phyloP scores from a whole-genome alignment of 805 yeast genomes.

The Suhomyces sp. region DNA sequence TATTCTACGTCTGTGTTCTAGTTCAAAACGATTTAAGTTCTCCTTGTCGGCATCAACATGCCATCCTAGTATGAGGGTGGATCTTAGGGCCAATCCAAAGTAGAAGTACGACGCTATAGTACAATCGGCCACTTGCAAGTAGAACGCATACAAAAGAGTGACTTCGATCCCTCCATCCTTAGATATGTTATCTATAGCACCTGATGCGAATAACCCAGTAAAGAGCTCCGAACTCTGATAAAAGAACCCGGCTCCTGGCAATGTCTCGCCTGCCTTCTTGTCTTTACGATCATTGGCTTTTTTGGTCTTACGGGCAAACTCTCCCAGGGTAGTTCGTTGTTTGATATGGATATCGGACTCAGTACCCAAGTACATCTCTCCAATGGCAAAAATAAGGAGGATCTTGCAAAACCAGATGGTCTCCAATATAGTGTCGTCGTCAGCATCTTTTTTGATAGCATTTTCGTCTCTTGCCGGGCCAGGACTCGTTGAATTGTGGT shows the following conservation, averaged over 20 bases:
- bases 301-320: constrained; percentile 19
- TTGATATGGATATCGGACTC: constrained; percentile 61
- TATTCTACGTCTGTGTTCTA: constrained; percentile 49
- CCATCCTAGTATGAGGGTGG: constrained; percentile 71
- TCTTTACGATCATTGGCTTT: constrained; percentile 12
- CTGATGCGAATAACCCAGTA: constrained; percentile 72
- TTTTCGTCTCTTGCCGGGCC: constrained; percentile 35
- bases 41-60: constrained; percentile 81
- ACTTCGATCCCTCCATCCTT: constrained; percentile 81
- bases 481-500: constrained; percentile 14
- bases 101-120: constrained; percentile 79
- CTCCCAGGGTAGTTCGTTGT: background rate
- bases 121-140: constrained; percentile 79
- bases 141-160: constrained; percentile 69
- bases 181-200: constrained; percentile 75
- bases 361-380: constrained; percentile 80
- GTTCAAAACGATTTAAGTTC: constrained; percentile 46
- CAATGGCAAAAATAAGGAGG: constrained; percentile 68
- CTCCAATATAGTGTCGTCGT: constrained; percentile 60
- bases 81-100: constrained; percentile 71
- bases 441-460: constrained; percentile 41
- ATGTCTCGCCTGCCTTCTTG: constrained; percentile 30
- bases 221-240: constrained; percentile 77
- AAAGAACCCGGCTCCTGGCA: constrained; percentile 79
- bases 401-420: constrained; percentile 82